Evolutionary conservation across 305 asterid species (phyloP).

Genomic region (Fraxinus angustifolia): DNA sequence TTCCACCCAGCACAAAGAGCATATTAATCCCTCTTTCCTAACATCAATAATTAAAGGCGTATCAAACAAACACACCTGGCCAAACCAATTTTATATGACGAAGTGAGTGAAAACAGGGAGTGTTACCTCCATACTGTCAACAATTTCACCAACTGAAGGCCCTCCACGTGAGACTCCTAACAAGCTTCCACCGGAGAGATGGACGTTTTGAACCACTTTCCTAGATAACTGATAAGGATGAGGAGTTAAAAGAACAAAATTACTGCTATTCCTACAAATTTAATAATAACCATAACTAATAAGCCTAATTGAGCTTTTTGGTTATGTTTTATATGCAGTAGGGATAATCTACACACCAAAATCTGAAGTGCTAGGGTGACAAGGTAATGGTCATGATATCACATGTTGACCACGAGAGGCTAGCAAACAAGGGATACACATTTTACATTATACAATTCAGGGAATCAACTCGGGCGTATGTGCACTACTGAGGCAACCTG

Average conservation of each 20-base stretch:
- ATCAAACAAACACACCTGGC: conserved; percentile 10
- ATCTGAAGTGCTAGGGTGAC: conserved; percentile 7
- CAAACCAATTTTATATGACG: background rate
- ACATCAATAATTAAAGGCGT: conserved; percentile 24
- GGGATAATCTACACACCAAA: background rate
- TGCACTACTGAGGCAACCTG: background rate
- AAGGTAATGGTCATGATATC: background rate
- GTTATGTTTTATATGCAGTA: conserved; percentile 9
- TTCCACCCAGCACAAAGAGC: conserved; percentile 97
- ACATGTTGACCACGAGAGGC: background rate
- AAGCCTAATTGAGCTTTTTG: conserved; percentile 16
- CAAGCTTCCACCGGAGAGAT: conserved; percentile 96
- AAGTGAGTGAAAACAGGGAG: conserved; percentile 5
- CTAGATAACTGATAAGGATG: conserved; percentile 62
- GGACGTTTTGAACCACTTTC: conserved; percentile 87
- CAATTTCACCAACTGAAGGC: conserved; percentile 75
- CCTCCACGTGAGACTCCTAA: conserved; percentile 98
- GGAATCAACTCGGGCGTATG: background rate
- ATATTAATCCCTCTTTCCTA: conserved; percentile 92
- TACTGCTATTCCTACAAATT: background rate
- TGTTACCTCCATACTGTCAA: conserved; percentile 78
- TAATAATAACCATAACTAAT: background rate
- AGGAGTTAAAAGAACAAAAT: background rate
- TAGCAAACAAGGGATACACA: background rate
- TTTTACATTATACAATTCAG: background rate